Conservation (phyloP, 306 rosid genomes). For the Glycyrrhiza uralensis region DNA sequence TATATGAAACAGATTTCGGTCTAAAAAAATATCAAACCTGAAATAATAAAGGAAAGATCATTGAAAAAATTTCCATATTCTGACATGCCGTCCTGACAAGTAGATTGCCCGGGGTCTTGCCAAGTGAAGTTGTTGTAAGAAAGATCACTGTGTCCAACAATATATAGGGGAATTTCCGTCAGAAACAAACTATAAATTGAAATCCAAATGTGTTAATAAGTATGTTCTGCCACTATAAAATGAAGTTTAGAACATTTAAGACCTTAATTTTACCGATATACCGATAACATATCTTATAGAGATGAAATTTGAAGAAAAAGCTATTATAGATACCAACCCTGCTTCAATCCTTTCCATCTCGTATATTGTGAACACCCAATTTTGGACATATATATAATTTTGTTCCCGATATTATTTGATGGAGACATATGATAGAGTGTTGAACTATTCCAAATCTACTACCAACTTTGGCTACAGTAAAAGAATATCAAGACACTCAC, state of each 20-base stretch:
- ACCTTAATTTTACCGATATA: too few relatives aligned
- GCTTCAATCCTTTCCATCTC: too few relatives aligned
- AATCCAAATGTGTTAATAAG: background rate
- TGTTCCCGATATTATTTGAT: too few relatives aligned
- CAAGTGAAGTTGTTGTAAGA: conserved; percentile 75
- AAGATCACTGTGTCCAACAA: conserved; percentile 60
- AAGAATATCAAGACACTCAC: conserved; percentile 44
- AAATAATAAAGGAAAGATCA: background rate
- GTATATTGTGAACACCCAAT: too few relatives aligned
- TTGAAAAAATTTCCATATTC: conserved; percentile 15
- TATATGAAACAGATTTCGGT: conserved; percentile 14
- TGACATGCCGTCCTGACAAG: conserved; percentile 57
- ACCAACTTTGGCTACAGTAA: background rate
- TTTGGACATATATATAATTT: too few relatives aligned
- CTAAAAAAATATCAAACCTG: background rate
- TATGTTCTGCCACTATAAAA: background rate
- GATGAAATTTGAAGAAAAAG: background rate
- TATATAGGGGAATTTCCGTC: background rate
- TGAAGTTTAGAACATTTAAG: background rate
- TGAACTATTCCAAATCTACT: too few relatives aligned
- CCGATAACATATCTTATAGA: background rate
- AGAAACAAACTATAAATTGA: conserved; percentile 18
- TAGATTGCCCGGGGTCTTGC: conserved; percentile 57
- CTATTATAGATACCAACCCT: background rate
- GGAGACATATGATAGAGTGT: too few relatives aligned